Conservation (phyloP, 192 early-diverging fungal species). For the Fimicolochytrium jonesii region DNA sequence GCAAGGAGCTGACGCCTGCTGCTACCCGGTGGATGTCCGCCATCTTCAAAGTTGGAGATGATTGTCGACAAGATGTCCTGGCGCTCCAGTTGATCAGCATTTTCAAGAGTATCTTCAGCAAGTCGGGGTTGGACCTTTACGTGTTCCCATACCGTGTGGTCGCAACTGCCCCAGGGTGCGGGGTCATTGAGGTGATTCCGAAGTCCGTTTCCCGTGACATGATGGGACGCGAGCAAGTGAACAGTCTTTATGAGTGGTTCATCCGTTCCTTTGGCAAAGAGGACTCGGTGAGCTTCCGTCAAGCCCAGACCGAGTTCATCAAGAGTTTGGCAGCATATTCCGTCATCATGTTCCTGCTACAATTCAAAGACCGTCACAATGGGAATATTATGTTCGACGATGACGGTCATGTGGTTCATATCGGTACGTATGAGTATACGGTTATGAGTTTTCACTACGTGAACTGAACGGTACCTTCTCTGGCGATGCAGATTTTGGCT, state of each 20-base stretch:
- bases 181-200: constrained; percentile 98
- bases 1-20: neutral
- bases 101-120: constrained; percentile 93
- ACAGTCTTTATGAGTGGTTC: constrained; percentile 95
- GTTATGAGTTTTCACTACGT: no score
- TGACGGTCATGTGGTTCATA: constrained; percentile 94
- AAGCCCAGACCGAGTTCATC: constrained; percentile 92
- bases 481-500: constrained; percentile 99
- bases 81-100: constrained; percentile 96
- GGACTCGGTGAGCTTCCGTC: constrained; percentile 84
- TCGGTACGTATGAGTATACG: constrained; percentile 68
- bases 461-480: no score
- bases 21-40: constrained; percentile 64
- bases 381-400: constrained; percentile 99
- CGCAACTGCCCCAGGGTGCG: constrained; percentile 95
- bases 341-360: constrained; percentile 87
- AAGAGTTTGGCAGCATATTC: constrained; percentile 94
- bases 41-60: constrained; percentile 99
- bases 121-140: constrained; percentile 90
- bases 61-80: constrained; percentile 98
- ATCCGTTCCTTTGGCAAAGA: constrained; percentile 81
- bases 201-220: constrained; percentile 95
- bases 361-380: constrained; percentile 99
- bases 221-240: constrained; percentile 97
- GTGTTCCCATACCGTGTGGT: constrained; percentile 96